Evolutionary conservation across 2,329 filamentous ascomycete species (phyloP).

Genomic region (Xylaria sp.): DNA sequence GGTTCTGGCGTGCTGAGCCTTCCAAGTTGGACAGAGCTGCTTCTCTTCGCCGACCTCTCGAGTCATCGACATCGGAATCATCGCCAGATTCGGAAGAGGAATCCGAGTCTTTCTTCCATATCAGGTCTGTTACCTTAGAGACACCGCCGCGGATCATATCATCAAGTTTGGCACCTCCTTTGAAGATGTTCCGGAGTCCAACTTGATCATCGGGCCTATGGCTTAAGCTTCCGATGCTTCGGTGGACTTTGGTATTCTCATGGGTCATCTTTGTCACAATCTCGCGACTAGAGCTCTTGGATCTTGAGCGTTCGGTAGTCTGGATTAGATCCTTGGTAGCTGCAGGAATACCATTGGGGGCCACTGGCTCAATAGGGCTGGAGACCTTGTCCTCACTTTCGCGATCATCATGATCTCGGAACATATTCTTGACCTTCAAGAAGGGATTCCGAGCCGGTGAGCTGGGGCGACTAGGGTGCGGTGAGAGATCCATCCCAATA

Average conservation of each 20-base stretch:
- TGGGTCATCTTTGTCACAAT: slow-evolving; percentile 34
- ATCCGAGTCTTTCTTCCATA: slow-evolving; percentile 50
- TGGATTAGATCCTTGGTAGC: slow-evolving; percentile 29
- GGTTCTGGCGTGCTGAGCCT: slow-evolving; percentile 31
- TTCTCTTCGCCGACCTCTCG: slow-evolving; percentile 36
- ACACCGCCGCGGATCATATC: slow-evolving; percentile 60
- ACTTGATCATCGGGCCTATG: slow-evolving; percentile 44
- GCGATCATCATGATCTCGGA: slow-evolving; percentile 43
- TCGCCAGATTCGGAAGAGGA: slow-evolving; percentile 41
- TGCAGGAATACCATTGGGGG: slow-evolving; percentile 25
- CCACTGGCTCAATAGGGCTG: slow-evolving; percentile 28
- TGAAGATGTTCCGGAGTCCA: slow-evolving; percentile 69
- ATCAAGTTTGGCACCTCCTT: slow-evolving; percentile 63
- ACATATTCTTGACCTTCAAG: slow-evolving; percentile 50
- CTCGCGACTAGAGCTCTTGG: slow-evolving; percentile 38
- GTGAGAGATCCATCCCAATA: slow-evolving; percentile 59
- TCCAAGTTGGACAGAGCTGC: slow-evolving; percentile 35
- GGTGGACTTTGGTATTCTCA: slow-evolving; percentile 45
- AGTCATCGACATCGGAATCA: slow-evolving; percentile 44
- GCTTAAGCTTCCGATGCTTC: slow-evolving; percentile 46
- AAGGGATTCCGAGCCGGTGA: slow-evolving; percentile 60
- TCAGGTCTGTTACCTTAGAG: slow-evolving; percentile 51
- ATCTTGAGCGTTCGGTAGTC: slow-evolving; percentile 29
- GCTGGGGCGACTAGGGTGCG: slow-evolving; percentile 54
- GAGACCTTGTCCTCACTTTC: slow-evolving; percentile 34